Base-by-base conservation (phyloP, 805 yeast genomes). In the Kuraishia hungarica region DNA sequence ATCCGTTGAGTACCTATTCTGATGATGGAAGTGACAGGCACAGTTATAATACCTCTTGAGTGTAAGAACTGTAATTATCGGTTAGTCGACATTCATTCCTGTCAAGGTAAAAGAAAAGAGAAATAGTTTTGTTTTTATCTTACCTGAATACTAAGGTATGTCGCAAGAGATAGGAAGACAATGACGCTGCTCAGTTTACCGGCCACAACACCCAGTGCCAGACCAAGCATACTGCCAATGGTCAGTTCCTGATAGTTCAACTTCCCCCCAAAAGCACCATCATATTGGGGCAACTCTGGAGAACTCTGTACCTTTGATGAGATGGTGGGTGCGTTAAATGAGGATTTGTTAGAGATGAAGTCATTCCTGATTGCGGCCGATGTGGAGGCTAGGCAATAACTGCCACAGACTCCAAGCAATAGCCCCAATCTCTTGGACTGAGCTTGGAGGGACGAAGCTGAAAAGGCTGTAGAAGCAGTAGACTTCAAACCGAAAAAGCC, bases 161-260 rank as follows among this genome's bases (percentile, higher is more conserved):
- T 63, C 1, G 82, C 71, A n/a, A 82, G 69, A 1, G 82, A 64
- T 48, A 80, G 61, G 28, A 78, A 72, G 48, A 82, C 82, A 39
- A 85, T 69, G 28, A 81, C 72, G 20, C 80, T 72, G 56, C 82
- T 76, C 56, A 85, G 69, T 62, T 83, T 83, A 20, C 89, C 89
- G n/a, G 78, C 75, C 35, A 84, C 69, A 22, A 81, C 71, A 0
- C 90, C 90, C 53, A 79, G 60, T 39, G 80, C 72, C 55, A 84
- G 70, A 0, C 90, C 89, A 7, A 81, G 71, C 62, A 84, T 71
- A 1, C 87, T 81, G 5, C 90, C 90, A 56, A 82, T 67, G 17
- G 87, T 76, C 61, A 85, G 70, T 61, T 85, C 86, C 61, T 78
- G 78, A 63, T 84, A 85, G 67, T 81, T 79, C 59, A 84, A 68